Percentiles rank a stretch among this genome's conserved stretches.
Conservation (phyloP, 1,284 basidiomycete genomes). For the Inonotus obliquus region DNA sequence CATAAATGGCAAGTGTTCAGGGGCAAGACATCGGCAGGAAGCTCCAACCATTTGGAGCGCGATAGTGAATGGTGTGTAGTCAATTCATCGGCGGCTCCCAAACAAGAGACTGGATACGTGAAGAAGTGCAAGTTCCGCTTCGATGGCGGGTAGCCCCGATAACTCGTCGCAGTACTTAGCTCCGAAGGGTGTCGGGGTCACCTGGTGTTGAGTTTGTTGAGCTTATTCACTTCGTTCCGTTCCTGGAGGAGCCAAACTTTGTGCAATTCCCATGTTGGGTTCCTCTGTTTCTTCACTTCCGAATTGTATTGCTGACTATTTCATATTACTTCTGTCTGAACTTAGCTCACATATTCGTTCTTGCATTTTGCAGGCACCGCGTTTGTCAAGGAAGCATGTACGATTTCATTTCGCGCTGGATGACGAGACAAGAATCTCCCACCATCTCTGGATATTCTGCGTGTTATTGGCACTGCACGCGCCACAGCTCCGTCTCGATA, state of each 20-base stretch:
- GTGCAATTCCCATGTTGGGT: background rate
- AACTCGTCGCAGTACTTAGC: background rate
- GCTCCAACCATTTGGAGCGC: background rate
- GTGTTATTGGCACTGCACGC: slow-evolving; percentile 21
- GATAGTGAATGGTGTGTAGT: background rate
- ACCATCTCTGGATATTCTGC: slow-evolving; percentile 30
- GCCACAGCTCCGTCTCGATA: background rate
- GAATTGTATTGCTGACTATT: background rate
- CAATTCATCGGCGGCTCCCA: background rate
- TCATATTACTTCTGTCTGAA: background rate
- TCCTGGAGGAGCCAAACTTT: background rate
- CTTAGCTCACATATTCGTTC: background rate
- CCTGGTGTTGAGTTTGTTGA: background rate
- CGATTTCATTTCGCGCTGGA: slow-evolving; percentile 24
- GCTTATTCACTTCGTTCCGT: background rate
- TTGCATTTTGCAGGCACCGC: background rate
- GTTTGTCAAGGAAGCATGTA: background rate
- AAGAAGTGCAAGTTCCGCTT: background rate
- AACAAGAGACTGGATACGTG: background rate
- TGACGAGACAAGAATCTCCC: slow-evolving; percentile 30
- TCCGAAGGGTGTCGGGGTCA: background rate
- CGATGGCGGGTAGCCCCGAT: background rate
- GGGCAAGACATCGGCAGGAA: background rate
- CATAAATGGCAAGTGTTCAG: background rate
- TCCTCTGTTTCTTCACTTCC: background rate